Base-by-base conservation (phyloP, 73 alveolate genomes). In the Tetrahymena malaccensis region DNA sequence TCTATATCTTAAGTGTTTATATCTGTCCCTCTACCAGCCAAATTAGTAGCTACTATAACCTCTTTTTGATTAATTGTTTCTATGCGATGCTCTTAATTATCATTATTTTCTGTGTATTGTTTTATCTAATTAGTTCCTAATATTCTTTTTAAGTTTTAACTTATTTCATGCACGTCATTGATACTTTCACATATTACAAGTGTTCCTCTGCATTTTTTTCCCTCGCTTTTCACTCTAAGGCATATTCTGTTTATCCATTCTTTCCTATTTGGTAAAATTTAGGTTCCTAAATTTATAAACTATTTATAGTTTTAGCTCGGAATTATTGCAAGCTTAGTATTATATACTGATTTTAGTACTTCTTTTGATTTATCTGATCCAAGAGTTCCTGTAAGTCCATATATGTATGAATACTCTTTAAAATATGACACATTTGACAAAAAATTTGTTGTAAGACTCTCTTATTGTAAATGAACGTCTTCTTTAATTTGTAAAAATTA, bases 11-110 rank as follows among this genome's bases (percentile, higher is more conserved):
- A 96, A 33, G 96, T 85, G 16, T 96, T 95, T 15, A 98, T 94
- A 94, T 98, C 99, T 70, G 99, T 97, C 3, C 98, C 98, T 93
- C 98, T 97, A 15, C 98, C 98, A 25, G 98, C 97, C 85, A 97
- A 96, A 94, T 97, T 97, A 7, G 98, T 96, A 25, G 98, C 96
- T 33, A 97, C n/a, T 55, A 97, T 96, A 16, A 96, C 31, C 97
- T 94, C 98, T 94, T 31, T 98, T 97, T 50, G 97, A 95, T 93
- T 94, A 34, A 97, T 98, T 95, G 4, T 97, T 97, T 94, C 96
- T 31, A 94, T 43, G 15, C 31, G 35, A 10, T 43, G 84, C 37
- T 94, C 94, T 85, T 84, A n/a, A 70, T 27, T 84, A 6, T 34
- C 83, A 84, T 94, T 34, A 35, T 35, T 35, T 35, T 35, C 43